A percentile compares a stretch with the other conserved stretches of the same genome.
Conservation (phyloP, 257 asterid genomes). For the Nicotiana attenuata region DNA sequence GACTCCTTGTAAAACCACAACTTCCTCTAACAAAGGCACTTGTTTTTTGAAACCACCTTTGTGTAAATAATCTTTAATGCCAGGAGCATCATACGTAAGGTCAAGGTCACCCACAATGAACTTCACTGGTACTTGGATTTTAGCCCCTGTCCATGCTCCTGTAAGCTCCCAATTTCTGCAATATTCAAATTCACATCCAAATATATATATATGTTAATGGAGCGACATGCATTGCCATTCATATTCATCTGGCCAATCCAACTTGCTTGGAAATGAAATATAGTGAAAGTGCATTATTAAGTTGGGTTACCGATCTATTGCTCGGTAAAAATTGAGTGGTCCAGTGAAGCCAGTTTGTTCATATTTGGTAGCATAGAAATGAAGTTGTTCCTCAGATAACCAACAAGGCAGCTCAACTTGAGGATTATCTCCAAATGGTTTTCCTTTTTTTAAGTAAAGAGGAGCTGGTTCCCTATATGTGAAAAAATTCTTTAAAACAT, state of each 20-base stretch:
- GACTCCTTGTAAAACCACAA: constrained; percentile 52
- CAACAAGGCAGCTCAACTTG: constrained; percentile 40
- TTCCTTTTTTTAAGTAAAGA: constrained; percentile 41
- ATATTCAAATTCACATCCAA: background rate
- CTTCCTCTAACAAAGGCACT: constrained; percentile 56
- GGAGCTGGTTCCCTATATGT: constrained; percentile 47
- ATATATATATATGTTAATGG: too few relatives aligned
- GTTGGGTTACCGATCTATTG: constrained; percentile 46
- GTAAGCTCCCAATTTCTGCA: constrained; percentile 70
- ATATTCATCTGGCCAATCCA: too few relatives aligned
- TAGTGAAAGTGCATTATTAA: background rate
- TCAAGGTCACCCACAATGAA: constrained; percentile 67
- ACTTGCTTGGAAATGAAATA: too few relatives aligned
- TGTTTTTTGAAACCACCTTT: constrained; percentile 61
- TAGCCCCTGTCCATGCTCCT: constrained; percentile 57
- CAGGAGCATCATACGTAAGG: constrained; percentile 54
- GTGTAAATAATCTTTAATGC: constrained; percentile 54
- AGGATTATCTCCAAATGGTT: constrained; percentile 9
- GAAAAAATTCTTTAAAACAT: constrained; percentile 33
- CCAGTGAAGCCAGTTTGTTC: constrained; percentile 61
- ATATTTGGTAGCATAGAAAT: constrained; percentile 45
- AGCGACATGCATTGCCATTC: too few relatives aligned
- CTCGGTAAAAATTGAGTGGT: constrained; percentile 56
- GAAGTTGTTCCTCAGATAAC: constrained; percentile 45
- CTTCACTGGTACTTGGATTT: constrained; percentile 50